These are phyloP conservation scores for Cenchrus fungigraminus DNA, from an alignment of 176 grass and related monocot genomes.

Conservation along the genomic window DNA sequence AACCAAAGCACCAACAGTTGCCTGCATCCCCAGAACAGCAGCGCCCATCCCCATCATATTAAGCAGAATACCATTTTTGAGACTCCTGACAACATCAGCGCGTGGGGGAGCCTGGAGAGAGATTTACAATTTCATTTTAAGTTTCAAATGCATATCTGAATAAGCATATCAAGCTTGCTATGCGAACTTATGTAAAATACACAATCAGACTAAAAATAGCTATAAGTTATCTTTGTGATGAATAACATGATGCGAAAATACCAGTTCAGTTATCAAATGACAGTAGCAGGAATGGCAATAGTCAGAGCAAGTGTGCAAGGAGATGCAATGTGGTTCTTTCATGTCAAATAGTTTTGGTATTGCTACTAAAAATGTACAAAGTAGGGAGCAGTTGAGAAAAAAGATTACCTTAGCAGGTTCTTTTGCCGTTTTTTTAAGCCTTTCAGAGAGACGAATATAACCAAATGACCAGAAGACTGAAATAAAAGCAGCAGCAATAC, in stretches of 20 bases:
- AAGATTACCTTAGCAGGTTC: slow-evolving; percentile 81
- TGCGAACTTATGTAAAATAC: slow-evolving; percentile 9
- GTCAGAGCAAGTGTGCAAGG: neutral
- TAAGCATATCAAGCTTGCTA: neutral
- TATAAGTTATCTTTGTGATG: neutral
- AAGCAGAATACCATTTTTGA: slow-evolving; percentile 86
- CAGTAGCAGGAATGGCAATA: neutral
- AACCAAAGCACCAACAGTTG: slow-evolving; percentile 91
- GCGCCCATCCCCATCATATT: slow-evolving; percentile 93
- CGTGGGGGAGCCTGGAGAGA: slow-evolving; percentile 90
- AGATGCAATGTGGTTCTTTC: neutral
- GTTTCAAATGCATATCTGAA: slow-evolving; percentile 7
- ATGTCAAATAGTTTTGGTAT: neutral
- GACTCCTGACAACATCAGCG: slow-evolving; percentile 81
- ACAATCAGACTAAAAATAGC: neutral
- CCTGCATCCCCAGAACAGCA: slow-evolving; percentile 95
- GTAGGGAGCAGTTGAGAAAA: neutral
- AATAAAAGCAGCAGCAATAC: slow-evolving; percentile 80
- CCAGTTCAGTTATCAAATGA: slow-evolving; percentile 1
- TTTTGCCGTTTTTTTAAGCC: slow-evolving; percentile 77
- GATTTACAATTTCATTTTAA: neutral
- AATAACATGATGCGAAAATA: slow-evolving; percentile 11
- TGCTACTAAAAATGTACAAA: neutral
- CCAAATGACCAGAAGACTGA: slow-evolving; percentile 99
- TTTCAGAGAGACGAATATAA: slow-evolving; percentile 87